phyloP scores from a whole-genome alignment of 441 rosid species.

The Erodium chrysanthum region DNA sequence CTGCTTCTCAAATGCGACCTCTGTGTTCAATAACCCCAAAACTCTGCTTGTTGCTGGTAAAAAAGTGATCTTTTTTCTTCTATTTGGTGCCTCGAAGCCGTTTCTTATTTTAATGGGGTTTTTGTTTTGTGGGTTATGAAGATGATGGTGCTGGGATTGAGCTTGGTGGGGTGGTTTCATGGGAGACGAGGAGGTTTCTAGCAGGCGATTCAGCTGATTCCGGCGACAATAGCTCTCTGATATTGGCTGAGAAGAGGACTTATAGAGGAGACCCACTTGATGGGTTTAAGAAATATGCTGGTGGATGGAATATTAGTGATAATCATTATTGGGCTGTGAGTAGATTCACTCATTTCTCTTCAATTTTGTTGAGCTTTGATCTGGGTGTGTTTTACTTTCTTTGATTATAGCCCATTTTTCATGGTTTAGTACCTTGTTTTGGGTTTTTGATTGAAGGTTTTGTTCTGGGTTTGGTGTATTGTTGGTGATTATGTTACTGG shows the following conservation, averaged over 20 bases:
- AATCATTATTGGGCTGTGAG: slow-evolving; percentile 22
- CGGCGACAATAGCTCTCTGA: slow-evolving; percentile 15
- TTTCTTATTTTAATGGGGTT: neutral
- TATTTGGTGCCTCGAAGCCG: neutral
- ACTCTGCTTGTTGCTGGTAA: neutral
- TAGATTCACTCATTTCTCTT: neutral
- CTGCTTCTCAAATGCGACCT: neutral
- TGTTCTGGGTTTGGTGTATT: no score
- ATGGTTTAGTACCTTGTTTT: no score
- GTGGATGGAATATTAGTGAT: slow-evolving; percentile 37
- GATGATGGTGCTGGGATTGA: neutral
- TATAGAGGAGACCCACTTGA: slow-evolving; percentile 29
- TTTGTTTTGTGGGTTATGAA: neutral
- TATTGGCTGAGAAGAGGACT: slow-evolving; percentile 33
- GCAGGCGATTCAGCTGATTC: neutral
- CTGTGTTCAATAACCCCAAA: neutral
- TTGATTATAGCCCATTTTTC: neutral
- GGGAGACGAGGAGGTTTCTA: neutral
- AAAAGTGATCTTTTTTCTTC: no score
- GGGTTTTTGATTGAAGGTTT: neutral
- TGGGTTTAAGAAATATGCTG: slow-evolving; percentile 27
- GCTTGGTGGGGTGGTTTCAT: neutral
- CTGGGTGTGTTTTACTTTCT: neutral
- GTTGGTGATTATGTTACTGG: no score
- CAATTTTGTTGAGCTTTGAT: neutral